Percentiles rank a stretch among this genome's conserved stretches.
Evolutionary conservation across 2,329 filamentous ascomycete species (phyloP).

Genomic region (Chrysosporium queenslandicum): DNA sequence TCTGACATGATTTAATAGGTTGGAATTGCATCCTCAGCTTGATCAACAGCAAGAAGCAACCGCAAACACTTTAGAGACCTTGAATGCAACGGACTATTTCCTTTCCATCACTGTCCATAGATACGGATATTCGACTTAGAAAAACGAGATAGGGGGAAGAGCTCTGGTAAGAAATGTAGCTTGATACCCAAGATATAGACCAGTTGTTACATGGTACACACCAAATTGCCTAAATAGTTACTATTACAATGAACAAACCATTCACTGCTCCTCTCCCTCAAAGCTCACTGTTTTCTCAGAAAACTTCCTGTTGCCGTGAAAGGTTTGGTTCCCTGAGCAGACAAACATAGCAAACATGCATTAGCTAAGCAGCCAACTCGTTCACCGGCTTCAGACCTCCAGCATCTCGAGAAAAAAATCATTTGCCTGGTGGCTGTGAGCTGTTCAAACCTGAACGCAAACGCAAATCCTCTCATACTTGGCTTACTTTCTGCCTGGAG

Average conservation of each 20-base stretch:
- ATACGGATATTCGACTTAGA: background rate
- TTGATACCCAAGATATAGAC: background rate
- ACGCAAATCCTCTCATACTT: background rate
- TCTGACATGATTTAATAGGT: too few relatives aligned
- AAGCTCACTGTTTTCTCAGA: too few relatives aligned
- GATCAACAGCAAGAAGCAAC: constrained; percentile 41
- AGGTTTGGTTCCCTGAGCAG: constrained; percentile 9
- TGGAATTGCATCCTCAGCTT: constrained; percentile 44
- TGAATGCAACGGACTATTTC: too few relatives aligned
- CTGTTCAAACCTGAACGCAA: background rate
- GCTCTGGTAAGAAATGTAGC: background rate
- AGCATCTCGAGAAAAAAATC: background rate
- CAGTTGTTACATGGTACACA: background rate
- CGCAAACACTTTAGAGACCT: background rate
- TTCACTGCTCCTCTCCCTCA: background rate
- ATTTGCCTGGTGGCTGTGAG: background rate
- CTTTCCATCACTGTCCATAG: background rate
- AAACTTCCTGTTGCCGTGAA: too few relatives aligned
- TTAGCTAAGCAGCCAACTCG: background rate
- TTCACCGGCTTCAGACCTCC: background rate
- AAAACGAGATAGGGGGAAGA: too few relatives aligned
- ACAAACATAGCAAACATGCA: constrained; percentile 7
- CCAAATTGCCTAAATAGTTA: background rate
- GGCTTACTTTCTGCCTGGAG: constrained; percentile 17
- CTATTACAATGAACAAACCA: background rate